Base-by-base conservation (phyloP, 768 basidiomycete genomes). In the Rickenella mellea region DNA sequence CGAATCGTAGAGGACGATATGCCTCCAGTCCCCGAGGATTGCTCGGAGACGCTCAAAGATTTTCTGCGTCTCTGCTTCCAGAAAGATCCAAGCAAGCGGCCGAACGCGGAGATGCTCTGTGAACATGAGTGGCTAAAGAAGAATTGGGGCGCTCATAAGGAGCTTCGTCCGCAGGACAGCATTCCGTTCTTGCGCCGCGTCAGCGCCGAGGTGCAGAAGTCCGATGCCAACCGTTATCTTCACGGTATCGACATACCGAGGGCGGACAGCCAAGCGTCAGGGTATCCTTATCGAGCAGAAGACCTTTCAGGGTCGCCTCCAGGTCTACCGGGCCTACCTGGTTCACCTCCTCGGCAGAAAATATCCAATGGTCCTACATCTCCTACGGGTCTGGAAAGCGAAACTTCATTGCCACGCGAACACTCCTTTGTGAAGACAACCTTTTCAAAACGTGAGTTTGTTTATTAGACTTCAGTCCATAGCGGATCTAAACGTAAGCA, bases 101-200 rank as follows among this genome's bases (percentile, higher is more conserved):
- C 94, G 2, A 77, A 73, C 46, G 94, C 94, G 0, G 83, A 83
- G 48, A 58, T 71, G 39, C 74, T 99, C 6, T 94, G 83, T 56
- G 86, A 93, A 52, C 94, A 97, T 60, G 73, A 77, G 10, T 98
- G 94, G 94, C 66, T 97, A 33, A 82, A 80, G 62, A 75, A 71
- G 49, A 81, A 80, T 48, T 89, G 83, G 74, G 80, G 74, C 30
- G 70, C 73, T n/a, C 70, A 83, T 52, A 80, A 88, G 71, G 83
- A 90, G 51, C 66, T 94, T 24, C 83, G 88, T 19, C 86, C 85
- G 37, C 86, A 96, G 55, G 94, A 98, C 55, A 92, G 88, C 55
- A 87, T 97, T 27, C 94, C 94, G 8, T 96, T 96, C 71, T 69
- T 96, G 10, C 82, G 91, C 24, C 83, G 93, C 4, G 83, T 96